phyloP scores from a whole-genome alignment of 192 early-diverging fungal species.

The Helicostylum pulchrum region DNA sequence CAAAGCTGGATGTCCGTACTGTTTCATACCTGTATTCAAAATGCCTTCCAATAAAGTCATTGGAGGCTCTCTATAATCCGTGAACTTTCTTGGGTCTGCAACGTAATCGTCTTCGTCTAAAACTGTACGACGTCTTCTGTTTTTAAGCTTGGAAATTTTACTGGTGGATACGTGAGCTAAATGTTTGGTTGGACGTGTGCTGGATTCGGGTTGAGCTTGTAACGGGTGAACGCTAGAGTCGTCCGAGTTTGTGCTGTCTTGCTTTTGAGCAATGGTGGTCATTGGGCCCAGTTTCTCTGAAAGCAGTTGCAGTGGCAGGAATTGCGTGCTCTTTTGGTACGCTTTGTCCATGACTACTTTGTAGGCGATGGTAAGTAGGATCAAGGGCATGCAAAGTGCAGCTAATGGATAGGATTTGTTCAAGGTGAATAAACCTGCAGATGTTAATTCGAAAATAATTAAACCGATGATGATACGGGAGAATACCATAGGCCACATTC shows the following conservation, averaged over 20 bases:
- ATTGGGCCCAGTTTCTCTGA: slow-evolving; percentile 31
- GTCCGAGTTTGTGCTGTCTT: not conserved
- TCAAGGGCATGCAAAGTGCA: slow-evolving; percentile 39
- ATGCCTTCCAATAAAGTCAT: slow-evolving; percentile 68
- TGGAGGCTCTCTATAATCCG: slow-evolving; percentile 72
- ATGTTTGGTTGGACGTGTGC: not conserved
- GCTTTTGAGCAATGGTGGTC: not conserved
- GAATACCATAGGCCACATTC: slow-evolving; percentile 71
- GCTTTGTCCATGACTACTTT: slow-evolving; percentile 40
- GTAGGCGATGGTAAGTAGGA: slow-evolving; percentile 47
- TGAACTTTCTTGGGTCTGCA: slow-evolving; percentile 59
- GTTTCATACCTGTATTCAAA: slow-evolving; percentile 65
- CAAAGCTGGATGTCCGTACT: slow-evolving; percentile 65
- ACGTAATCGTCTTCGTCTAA: slow-evolving; percentile 63
- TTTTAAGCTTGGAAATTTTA: not conserved
- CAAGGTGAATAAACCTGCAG: slow-evolving; percentile 60
- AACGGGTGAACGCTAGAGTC: not conserved
- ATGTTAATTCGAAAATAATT: slow-evolving; percentile 63
- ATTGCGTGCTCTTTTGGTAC: slow-evolving; percentile 41
- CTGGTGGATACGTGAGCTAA: not conserved
- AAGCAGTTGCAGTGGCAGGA: slow-evolving; percentile 46
- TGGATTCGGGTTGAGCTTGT: not conserved
- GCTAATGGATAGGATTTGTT: slow-evolving; percentile 47
- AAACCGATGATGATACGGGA: slow-evolving; percentile 63
- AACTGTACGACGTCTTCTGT: slow-evolving; percentile 25